phyloP scores from a whole-genome alignment of 148 eudicot species.

The Suaeda aralocaspica region DNA sequence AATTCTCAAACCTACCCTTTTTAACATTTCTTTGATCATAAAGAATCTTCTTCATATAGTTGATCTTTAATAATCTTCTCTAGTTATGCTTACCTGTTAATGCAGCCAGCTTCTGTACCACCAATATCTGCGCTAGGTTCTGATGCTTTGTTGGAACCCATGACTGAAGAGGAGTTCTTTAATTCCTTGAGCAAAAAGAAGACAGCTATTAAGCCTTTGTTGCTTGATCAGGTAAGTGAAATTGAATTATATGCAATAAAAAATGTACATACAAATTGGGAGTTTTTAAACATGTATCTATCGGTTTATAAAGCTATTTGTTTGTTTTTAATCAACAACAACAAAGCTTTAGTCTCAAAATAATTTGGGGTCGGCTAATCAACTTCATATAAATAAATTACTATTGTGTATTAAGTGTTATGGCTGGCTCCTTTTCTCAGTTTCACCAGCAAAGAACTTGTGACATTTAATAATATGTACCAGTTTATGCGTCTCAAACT shows the following conservation, averaged over 20 bases:
- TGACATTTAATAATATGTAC: neutral
- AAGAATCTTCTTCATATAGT: conserved; percentile 2
- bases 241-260: neutral
- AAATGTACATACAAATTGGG: neutral
- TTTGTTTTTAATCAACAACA: neutral
- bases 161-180: conserved; percentile 59
- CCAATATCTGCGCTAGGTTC: conserved; percentile 99
- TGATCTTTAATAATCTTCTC: neutral
- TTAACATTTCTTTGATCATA: conserved; percentile 2
- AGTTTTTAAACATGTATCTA: neutral
- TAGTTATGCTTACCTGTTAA: conserved; percentile 10
- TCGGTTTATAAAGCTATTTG: neutral
- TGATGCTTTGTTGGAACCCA: conserved; percentile 79
- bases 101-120: conserved; percentile 69
- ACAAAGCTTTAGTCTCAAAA: too few relatives aligned
- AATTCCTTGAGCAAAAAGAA: conserved; percentile 65
- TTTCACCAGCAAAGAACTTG: neutral
- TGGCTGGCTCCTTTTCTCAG: neutral
- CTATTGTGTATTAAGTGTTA: neutral
- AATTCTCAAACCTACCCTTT: conserved; percentile 4
- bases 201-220: conserved; percentile 73
- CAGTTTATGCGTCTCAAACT: neutral
- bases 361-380: too few relatives aligned
- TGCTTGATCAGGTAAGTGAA: conserved; percentile 83
- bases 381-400: neutral